Evolutionary conservation across 805 yeast species (phyloP), one percentile per base, ranked within the genome.

Genomic region (Novakomyces olei): DNA sequence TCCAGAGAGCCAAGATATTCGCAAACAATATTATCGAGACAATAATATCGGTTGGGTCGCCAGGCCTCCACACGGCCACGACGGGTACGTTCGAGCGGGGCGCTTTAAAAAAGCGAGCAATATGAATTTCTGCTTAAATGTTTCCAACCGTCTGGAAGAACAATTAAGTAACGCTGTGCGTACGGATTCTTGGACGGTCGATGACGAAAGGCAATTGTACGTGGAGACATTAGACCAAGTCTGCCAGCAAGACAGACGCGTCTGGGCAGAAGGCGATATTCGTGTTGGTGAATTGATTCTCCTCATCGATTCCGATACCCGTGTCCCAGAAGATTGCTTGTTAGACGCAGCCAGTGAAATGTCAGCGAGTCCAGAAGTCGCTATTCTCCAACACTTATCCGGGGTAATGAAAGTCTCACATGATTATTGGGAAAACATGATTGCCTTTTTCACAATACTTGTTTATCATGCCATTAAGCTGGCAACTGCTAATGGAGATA

Each of bases 331-430:
- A 16, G 40, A 36, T 19, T 37, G 40, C 20, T 34, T 37, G 15
- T 30, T 37, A 9, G 40, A 37, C 19, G 40, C 40, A 9, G 40
- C 40, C n/a, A 35, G 38, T 8, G 40, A 37, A 30, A 35, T 35
- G 19, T 10, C 32, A 19, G 25, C 35, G 10, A 35, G 38, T 15
- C 40, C 40, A 9, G 38, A 37, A 12, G 36, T 35, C 4, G 40
- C 38, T 4, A 35, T 37, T 16, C 15, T 37, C 27, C 38, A 37
- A 25, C 36, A 35, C 19, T 30, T 30, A 22, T 33, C 40, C 5
- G 38, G 38, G 6, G 38, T 37, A 17, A 35, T 35, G 38, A 37
- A 32, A 38, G 40, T 37, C 18, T 35, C 35, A 10, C 19, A 23
- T 30, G 34, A 32, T 23, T 35, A 32, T 29, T 35, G 36, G 38